Evolutionary conservation across 768 basidiomycete species (phyloP).

Genomic region (Pholiota conissans): DNA sequence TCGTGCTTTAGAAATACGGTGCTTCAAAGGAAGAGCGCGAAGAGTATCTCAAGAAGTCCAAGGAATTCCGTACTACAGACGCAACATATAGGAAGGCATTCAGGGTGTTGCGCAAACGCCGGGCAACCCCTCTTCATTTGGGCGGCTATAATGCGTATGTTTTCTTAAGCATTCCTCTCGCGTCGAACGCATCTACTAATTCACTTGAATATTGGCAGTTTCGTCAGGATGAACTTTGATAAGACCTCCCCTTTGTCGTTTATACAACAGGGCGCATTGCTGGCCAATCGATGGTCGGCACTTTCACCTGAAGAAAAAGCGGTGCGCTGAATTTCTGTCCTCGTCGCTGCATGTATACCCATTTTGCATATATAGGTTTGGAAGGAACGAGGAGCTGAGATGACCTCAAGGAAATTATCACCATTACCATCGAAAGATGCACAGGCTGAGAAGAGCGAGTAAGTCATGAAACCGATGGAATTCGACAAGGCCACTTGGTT

Average conservation of each 20-base stretch:
- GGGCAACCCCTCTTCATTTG: not conserved
- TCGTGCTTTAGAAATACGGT: not conserved
- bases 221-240: not conserved
- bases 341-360: too few species aligned
- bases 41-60: not conserved
- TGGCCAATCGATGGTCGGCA: not conserved
- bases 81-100: not conserved
- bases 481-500: too few species aligned
- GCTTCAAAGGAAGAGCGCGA: not conserved
- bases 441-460: too few species aligned
- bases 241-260: not conserved
- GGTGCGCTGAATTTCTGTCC: not conserved
- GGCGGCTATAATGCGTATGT: not conserved
- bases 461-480: too few species aligned
- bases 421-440: too few species aligned
- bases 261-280: not conserved
- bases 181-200: not conserved
- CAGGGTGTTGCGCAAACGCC: not conserved
- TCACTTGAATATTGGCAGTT: not conserved
- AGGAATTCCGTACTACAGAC: not conserved
- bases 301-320: not conserved
- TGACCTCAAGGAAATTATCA: too few species aligned
- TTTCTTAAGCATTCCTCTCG: not conserved
- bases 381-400: not conserved
- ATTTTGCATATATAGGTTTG: too few species aligned